Evolutionary conservation across 2,329 filamentous ascomycete species (phyloP).

Genomic region (Sclerotinia spermophila): DNA sequence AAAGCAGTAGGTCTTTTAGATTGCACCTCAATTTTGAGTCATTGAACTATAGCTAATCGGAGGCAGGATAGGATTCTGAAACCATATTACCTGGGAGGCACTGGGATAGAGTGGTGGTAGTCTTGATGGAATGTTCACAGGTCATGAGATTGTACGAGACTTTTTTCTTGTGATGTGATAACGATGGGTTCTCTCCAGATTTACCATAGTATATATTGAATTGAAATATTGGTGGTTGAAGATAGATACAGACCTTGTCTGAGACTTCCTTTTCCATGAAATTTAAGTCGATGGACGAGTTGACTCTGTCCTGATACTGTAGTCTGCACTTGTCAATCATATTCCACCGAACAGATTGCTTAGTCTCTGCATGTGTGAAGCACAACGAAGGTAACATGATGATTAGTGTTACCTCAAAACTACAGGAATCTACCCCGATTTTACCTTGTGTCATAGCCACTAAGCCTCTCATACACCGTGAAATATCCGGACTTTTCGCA

Average conservation of each 20-base stretch:
- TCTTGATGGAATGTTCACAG: neutral
- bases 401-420: neutral
- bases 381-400: neutral
- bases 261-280: neutral
- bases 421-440: fast-evolving
- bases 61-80: neutral
- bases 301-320: neutral
- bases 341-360: neutral
- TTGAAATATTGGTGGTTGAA: neutral
- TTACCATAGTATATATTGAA: no score
- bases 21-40: no score
- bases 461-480: neutral
- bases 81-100: neutral
- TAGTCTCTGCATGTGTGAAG: neutral
- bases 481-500: neutral
- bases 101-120: neutral
- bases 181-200: neutral
- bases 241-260: neutral
- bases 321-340: neutral
- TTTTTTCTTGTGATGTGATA: neutral
- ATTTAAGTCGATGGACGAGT: neutral
- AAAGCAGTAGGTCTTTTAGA: neutral
- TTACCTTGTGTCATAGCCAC: neutral
- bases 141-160: neutral
- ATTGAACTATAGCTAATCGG: neutral